phyloP scores from a whole-genome alignment of 768 basidiomycete species.

The Lactifluus echinatus region DNA sequence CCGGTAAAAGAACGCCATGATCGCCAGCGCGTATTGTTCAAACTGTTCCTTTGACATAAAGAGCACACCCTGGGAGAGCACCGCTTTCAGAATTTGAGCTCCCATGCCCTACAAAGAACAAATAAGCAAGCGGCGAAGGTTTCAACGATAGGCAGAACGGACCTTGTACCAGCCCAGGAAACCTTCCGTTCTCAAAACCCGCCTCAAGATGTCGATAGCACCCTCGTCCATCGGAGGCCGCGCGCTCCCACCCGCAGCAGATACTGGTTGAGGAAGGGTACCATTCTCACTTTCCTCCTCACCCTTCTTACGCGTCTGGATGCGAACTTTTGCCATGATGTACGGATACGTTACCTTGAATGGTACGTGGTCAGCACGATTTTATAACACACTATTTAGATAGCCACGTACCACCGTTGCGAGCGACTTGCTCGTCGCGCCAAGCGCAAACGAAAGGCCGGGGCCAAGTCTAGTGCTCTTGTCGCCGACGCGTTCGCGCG shows the following conservation, averaged over 20 bases:
- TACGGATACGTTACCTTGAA: slow-evolving; percentile 94
- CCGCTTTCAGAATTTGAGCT: slow-evolving; percentile 94
- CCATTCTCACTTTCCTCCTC: slow-evolving; percentile 36
- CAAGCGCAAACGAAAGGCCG: slow-evolving; percentile 73
- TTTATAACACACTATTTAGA: no score
- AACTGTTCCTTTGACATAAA: slow-evolving; percentile 99
- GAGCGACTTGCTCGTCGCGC: slow-evolving; percentile 88
- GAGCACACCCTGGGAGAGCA: slow-evolving; percentile 87
- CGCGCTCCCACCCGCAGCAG: slow-evolving; percentile 28
- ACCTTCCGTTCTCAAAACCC: slow-evolving; percentile 71
- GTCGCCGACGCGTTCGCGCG: slow-evolving; percentile 36
- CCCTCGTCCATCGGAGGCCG: slow-evolving; percentile 45
- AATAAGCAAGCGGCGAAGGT: neutral
- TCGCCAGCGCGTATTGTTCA: slow-evolving; percentile 73
- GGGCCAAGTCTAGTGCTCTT: slow-evolving; percentile 58
- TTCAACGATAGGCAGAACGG: slow-evolving; percentile 21
- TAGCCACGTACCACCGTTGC: slow-evolving; percentile 74
- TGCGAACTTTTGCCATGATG: slow-evolving; percentile 93
- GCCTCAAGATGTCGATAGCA: slow-evolving; percentile 65
- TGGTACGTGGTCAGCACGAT: no score
- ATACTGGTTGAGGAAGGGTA: slow-evolving; percentile 30
- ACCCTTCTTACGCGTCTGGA: slow-evolving; percentile 74
- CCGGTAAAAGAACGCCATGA: slow-evolving; percentile 43
- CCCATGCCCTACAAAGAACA: slow-evolving; percentile 70
- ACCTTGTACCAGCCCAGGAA: slow-evolving; percentile 95